Percentiles rank a stretch among this genome's conserved stretches.
phyloP scores from a whole-genome alignment of 2,329 filamentous ascomycete genomes.

The Rhinocladiella similis region DNA sequence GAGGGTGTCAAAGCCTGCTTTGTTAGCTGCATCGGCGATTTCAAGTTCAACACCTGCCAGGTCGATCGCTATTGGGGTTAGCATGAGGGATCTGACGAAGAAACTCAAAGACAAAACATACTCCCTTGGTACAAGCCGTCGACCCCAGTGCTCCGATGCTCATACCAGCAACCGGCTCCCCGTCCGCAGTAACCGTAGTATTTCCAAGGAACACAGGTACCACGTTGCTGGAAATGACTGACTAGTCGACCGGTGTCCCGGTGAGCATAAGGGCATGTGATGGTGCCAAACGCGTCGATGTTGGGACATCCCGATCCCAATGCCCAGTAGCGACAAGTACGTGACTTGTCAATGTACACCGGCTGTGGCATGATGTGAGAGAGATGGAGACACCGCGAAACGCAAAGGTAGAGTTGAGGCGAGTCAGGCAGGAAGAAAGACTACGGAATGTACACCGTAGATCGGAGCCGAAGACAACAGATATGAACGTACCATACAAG shows the following conservation, averaged over 20 bases:
- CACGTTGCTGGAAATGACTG: conserved; percentile 22
- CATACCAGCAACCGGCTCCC: conserved; percentile 24
- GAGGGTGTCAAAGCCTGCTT: conserved; percentile 24
- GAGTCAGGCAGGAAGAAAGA: background rate
- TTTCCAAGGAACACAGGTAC: conserved; percentile 26
- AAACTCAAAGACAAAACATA: conserved; percentile 5
- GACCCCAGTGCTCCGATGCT: conserved; percentile 27
- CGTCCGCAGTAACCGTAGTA: conserved; percentile 14
- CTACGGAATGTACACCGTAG: background rate
- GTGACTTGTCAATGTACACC: conserved; percentile 2
- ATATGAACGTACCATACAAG: no score
- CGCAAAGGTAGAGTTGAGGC: background rate
- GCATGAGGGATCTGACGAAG: no score
- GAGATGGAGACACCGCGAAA: background rate
- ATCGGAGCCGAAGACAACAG: no score
- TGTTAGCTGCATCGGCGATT: conserved; percentile 23
- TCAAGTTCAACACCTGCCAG: conserved; percentile 23
- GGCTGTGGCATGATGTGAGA: background rate
- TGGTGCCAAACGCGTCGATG: conserved; percentile 9
- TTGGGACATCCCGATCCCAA: conserved; percentile 26
- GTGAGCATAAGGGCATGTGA: conserved; percentile 23
- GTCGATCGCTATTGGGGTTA: conserved; percentile 14
- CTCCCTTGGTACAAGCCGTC: conserved; percentile 26
- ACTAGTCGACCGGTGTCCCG: conserved; percentile 25
- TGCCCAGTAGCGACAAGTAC: conserved; percentile 29